Conservation (phyloP, 768 basidiomycete genomes). For the Mrakia blollopis region DNA sequence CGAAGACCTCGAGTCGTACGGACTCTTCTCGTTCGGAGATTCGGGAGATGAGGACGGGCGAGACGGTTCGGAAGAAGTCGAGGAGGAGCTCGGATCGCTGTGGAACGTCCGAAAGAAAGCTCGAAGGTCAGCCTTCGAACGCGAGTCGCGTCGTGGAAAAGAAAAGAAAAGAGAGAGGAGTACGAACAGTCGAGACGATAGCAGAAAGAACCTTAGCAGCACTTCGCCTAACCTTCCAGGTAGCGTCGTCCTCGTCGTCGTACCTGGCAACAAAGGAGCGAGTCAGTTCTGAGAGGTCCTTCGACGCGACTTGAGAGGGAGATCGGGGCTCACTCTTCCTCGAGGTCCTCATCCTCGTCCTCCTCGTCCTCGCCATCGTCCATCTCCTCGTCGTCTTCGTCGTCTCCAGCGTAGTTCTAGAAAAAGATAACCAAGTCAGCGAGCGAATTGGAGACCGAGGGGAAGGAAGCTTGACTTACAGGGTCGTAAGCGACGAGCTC, state of each 20-base stretch:
- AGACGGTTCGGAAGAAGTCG: constrained; percentile 73
- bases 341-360: constrained; percentile 72
- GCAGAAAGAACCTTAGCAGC: constrained; percentile 84
- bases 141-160: background rate
- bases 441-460: background rate
- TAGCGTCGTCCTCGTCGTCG: constrained; percentile 96
- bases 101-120: background rate
- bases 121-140: background rate
- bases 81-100: constrained; percentile 73
- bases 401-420: constrained; percentile 59
- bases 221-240: constrained; percentile 92
- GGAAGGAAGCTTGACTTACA: constrained; percentile 50
- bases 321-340: constrained; percentile 60
- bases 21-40: constrained; percentile 94
- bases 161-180: background rate
- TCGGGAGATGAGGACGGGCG: constrained; percentile 81
- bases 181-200: constrained; percentile 63
- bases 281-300: background rate
- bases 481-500: constrained; percentile 90
- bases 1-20: constrained; percentile 86
- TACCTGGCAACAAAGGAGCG: constrained; percentile 53
- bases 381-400: constrained; percentile 39
- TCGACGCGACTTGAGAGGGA: background rate
- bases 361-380: constrained; percentile 56
- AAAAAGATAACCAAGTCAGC: background rate